Evolutionary conservation across 352 stramenopile genomes (phyloP).

Genomic region (Phytophthora citrophthora): DNA sequence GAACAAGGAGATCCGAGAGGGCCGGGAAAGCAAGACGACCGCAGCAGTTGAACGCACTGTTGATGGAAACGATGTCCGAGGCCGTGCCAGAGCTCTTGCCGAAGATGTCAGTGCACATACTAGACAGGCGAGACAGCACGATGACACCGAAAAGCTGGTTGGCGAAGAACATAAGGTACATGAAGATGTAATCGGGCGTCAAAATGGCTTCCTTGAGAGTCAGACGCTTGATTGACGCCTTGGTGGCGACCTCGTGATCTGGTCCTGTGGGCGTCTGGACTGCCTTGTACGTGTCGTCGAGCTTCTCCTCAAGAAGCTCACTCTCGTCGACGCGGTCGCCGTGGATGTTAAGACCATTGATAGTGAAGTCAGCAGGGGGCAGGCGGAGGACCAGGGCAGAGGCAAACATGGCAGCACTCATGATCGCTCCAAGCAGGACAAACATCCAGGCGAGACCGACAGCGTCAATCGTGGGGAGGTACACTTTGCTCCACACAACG

Average conservation of each 20-base stretch:
- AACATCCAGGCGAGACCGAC: conserved; percentile 60
- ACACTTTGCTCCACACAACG: conserved; percentile 70
- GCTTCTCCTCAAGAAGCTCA: conserved; percentile 45
- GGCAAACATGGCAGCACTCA: conserved; percentile 51
- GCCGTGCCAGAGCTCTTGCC: conserved; percentile 42
- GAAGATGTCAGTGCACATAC: conserved; percentile 64
- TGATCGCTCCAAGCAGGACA: conserved; percentile 51
- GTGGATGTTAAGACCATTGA: conserved; percentile 68
- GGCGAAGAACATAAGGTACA: conserved; percentile 75
- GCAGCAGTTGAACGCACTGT: conserved; percentile 64
- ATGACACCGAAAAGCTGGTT: conserved; percentile 73
- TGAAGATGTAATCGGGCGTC: conserved; percentile 64
- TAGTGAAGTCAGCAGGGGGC: conserved; percentile 51
- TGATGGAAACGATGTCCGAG: conserved; percentile 63
- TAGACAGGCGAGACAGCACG: conserved; percentile 64
- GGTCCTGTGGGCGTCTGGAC: conserved; percentile 40
- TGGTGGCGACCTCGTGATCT: conserved; percentile 18
- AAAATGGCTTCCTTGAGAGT: conserved; percentile 61
- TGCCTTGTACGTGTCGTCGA: conserved; percentile 49
- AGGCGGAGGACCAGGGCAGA: conserved; percentile 55
- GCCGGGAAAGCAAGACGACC: conserved; percentile 53
- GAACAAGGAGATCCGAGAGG: conserved; percentile 52
- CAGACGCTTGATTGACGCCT: conserved; percentile 50
- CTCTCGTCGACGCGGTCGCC: conserved; percentile 51
- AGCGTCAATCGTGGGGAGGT: conserved; percentile 53